These are phyloP conservation scores for Avena insularis DNA, from an alignment of 176 grass and related monocot genomes.

Conservation along the genomic window DNA sequence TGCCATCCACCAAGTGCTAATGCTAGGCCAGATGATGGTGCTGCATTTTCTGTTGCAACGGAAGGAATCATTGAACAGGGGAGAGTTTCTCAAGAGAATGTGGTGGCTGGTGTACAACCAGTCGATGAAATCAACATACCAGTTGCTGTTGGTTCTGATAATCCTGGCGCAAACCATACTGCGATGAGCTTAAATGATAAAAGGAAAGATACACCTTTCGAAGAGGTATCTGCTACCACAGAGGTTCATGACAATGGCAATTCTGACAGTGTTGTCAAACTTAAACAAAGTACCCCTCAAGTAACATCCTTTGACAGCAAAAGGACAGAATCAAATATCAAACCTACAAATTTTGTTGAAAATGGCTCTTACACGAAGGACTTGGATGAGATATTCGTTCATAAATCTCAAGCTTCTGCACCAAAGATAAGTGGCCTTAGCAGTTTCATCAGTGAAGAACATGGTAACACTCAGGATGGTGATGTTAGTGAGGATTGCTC, in stretches of 20 bases:
- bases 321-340: slow-evolving; percentile 31
- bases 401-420: slow-evolving; percentile 45
- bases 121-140: slow-evolving; percentile 28
- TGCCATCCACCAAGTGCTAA: slow-evolving; percentile 68
- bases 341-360: slow-evolving; percentile 43
- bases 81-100: slow-evolving; percentile 49
- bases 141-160: slow-evolving; percentile 31
- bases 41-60: slow-evolving; percentile 48
- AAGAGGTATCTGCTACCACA: slow-evolving; percentile 16
- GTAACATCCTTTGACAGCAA: slow-evolving; percentile 24
- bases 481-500: slow-evolving; percentile 32
- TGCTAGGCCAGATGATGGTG: slow-evolving; percentile 37
- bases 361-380: slow-evolving; percentile 34
- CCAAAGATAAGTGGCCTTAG: slow-evolving; percentile 10
- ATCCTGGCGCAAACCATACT: slow-evolving; percentile 39
- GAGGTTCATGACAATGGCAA: slow-evolving; percentile 3
- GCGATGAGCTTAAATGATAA: slow-evolving; percentile 40
- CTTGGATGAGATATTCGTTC: background rate
- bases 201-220: slow-evolving; percentile 10
- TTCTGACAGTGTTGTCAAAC: slow-evolving; percentile 13
- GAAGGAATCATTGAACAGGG: slow-evolving; percentile 42
- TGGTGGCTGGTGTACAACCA: slow-evolving; percentile 40
- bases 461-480: slow-evolving; percentile 35
- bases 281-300: background rate
- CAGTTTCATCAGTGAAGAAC: slow-evolving; percentile 25